Base-by-base conservation (phyloP, 148 eudicot species). In the Euryodendron excelsum region DNA sequence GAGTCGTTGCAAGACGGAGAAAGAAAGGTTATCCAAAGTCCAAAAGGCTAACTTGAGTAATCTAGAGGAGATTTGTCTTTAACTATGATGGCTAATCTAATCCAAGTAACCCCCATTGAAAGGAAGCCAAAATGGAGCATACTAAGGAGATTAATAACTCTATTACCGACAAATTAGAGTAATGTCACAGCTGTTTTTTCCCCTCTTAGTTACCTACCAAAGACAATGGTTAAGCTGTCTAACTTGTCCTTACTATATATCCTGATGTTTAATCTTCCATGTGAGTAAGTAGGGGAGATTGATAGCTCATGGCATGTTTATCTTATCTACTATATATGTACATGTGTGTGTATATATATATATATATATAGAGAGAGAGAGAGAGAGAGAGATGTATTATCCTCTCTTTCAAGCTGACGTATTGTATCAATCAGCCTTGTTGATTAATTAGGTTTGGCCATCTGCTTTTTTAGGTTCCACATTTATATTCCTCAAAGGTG, bases 401-500 rank as follows among this genome's bases (percentile, higher is more conserved):
- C n/a, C 23, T 13, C 3, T 18, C 59, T 55, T 55, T 55, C 5
- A 55, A 17, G n/a, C 0, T 55, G 7, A 30, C 23, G 36, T 18
- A 18, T 62, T 37, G 67, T 13, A 3, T 31, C 67, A 1, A 62
- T 62, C 67, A 62, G 23, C 23, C 20, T 62, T 2, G 11, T 2
- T 62, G 37, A 62, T 28, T 28, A 31, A 62, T 62, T 11, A 1
- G 36, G 67, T 28, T 28, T 62, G 67, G 36, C 34, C 36, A 62
- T 31, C 67, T 62, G 67, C 67, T 7, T 28, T 62, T 62, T 62
- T 62, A 62, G 67, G 67, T 62, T 62, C 13, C 37, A 47, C 37
- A 62, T 30, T 62, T 62, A 62, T 28, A 14, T 58, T 62, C 12
- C 37, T 12, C 20, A 30, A 62, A 28, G 37, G 67, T 62, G 37